A percentile compares a stretch with the other conserved stretches of the same genome.
These are phyloP conservation scores for Agaricus blazei DNA, from an alignment of 768 basidiomycete species.

Conservation along the genomic window DNA sequence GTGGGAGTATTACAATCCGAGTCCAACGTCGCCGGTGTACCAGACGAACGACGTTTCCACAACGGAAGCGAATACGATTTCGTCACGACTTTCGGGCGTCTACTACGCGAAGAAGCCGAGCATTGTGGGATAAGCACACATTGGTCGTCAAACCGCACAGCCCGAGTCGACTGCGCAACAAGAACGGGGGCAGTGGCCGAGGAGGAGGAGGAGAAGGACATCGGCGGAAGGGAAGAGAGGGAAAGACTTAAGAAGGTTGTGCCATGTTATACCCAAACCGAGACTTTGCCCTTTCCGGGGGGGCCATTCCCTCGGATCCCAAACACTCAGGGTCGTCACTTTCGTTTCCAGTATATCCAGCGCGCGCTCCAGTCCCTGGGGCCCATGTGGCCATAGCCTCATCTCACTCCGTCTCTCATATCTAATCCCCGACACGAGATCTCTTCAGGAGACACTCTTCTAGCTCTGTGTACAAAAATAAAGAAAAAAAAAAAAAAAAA, in stretches of 20 bases:
- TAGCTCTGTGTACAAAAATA: no score
- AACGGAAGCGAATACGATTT: slow-evolving; percentile 68
- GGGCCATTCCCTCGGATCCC: no score
- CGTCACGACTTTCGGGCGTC: slow-evolving; percentile 47
- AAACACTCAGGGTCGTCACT: no score
- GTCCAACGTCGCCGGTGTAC: not conserved
- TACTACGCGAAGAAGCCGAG: slow-evolving; percentile 22
- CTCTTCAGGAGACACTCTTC: no score
- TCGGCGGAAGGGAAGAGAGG: not conserved
- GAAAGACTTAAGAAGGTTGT: not conserved
- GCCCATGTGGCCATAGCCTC: no score
- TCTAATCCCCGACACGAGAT: no score
- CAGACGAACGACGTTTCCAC: slow-evolving; percentile 30
- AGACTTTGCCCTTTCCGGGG: no score
- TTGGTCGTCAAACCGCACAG: slow-evolving; percentile 68
- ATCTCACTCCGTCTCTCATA: no score
- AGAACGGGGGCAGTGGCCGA: not conserved
- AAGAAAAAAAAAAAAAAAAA: no score
- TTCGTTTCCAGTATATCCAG: no score
- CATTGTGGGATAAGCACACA: slow-evolving; percentile 73
- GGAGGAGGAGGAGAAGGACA: not conserved
- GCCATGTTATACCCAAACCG: no score
- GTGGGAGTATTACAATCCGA: not conserved
- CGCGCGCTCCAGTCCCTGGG: no score
- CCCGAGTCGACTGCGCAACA: slow-evolving; percentile 13